Conservation (phyloP, 1,284 basidiomycete species). For the Irpex sp. region DNA sequence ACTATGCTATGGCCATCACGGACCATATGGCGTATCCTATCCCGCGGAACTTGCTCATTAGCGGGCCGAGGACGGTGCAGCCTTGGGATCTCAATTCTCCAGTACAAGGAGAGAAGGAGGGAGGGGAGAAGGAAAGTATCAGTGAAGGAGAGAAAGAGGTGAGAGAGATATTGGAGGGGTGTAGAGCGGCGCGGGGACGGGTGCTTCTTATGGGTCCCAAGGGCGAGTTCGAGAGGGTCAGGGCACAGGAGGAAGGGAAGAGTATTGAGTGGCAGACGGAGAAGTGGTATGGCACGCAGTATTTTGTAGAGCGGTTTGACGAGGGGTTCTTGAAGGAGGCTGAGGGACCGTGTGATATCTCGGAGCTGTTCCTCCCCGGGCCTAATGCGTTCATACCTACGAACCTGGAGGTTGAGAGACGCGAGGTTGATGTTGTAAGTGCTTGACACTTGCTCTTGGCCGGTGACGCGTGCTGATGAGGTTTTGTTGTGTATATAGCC, state of each 20-base stretch:
- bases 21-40: conserved; percentile 78
- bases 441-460: not conserved
- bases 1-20: conserved; percentile 79
- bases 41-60: conserved; percentile 78
- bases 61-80: conserved; percentile 71
- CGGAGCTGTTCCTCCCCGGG: conserved; percentile 75
- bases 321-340: conserved; percentile 62
- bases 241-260: conserved; percentile 31
- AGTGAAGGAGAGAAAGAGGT: conserved; percentile 51
- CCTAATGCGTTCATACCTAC: conserved; percentile 90
- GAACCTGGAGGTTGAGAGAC: conserved; percentile 81
- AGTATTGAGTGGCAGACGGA: conserved; percentile 57
- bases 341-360: conserved; percentile 54
- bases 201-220: conserved; percentile 76
- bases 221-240: conserved; percentile 57
- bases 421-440: conserved; percentile 56
- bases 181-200: conserved; percentile 65
- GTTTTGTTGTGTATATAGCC: conserved; percentile 43
- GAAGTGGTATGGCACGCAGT: conserved; percentile 87
- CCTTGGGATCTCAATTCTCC: conserved; percentile 65
- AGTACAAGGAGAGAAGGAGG: conserved; percentile 45
- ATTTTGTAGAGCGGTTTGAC: conserved; percentile 67
- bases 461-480: conserved; percentile 6
- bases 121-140: conserved; percentile 38
- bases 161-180: conserved; percentile 57